These are phyloP conservation scores for Melastoma malabathricum DNA, from an alignment of 345 rosid species.

Conservation along the genomic window DNA sequence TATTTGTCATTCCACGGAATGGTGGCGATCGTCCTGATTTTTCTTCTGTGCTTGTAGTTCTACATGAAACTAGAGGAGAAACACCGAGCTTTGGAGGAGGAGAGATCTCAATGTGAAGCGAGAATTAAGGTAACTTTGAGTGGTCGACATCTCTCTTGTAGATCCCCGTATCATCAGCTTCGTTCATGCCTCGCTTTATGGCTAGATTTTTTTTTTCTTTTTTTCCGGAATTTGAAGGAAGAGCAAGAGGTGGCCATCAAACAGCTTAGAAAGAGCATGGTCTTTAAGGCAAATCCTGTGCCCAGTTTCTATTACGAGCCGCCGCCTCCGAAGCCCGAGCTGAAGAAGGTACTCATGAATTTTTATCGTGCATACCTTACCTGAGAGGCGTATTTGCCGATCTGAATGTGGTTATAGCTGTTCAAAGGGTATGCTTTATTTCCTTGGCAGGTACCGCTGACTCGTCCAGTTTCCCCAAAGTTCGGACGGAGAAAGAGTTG, in stretches of 20 bases:
- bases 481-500: conserved; percentile 78
- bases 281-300: conserved; percentile 74
- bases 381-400: too few relatives aligned
- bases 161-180: not conserved
- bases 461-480: conserved; percentile 65
- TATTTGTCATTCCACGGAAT: conserved; percentile 9
- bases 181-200: not conserved
- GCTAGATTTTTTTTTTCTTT: not conserved
- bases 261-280: conserved; percentile 78
- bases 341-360: conserved; percentile 56
- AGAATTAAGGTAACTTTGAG: conserved; percentile 47
- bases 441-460: conserved; percentile 57
- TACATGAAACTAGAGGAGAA: conserved; percentile 75
- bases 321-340: conserved; percentile 74
- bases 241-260: conserved; percentile 90
- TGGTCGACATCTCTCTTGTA: not conserved
- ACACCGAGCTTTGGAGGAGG: conserved; percentile 67
- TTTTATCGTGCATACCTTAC: too few relatives aligned
- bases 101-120: conserved; percentile 59
- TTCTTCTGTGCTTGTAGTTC: conserved; percentile 27
- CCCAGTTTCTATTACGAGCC: conserved; percentile 86
- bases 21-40: conserved; percentile 4
- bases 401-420: too few relatives aligned
- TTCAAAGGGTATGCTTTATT: conserved; percentile 3
- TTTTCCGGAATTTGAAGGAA: conserved; percentile 34